Evolutionary conservation across 495 filamentous ascomycete species (phyloP).

Genomic region (Sporormia fimetaria): DNA sequence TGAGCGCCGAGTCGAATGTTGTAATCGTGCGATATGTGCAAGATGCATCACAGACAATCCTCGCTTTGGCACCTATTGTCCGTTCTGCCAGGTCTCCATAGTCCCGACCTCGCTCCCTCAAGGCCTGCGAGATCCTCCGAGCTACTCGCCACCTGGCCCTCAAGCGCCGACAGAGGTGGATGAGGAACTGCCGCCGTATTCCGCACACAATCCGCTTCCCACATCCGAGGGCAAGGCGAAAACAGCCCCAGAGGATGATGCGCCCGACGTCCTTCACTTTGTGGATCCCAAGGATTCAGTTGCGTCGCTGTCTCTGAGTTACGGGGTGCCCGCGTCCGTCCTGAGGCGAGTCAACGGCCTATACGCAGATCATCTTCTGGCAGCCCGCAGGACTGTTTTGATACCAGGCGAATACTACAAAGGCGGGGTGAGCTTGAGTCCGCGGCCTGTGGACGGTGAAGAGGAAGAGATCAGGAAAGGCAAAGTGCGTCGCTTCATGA

Average conservation of each 20-base stretch:
- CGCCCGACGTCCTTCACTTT: constrained; percentile 56
- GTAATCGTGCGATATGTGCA: constrained; percentile 54
- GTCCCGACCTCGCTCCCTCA: constrained; percentile 43
- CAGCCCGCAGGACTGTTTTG: constrained; percentile 51
- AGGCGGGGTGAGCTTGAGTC: constrained; percentile 50
- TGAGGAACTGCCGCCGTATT: constrained; percentile 30
- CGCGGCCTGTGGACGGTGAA: constrained; percentile 54
- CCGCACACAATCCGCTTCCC: constrained; percentile 24
- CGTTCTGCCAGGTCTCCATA: constrained; percentile 45
- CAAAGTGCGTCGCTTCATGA: constrained; percentile 60
- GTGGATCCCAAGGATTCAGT: constrained; percentile 54
- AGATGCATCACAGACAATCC: constrained; percentile 55
- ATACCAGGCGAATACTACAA: constrained; percentile 58
- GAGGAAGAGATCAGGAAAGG: constrained; percentile 54
- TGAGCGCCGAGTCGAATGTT: constrained; percentile 49
- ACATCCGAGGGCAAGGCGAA: constrained; percentile 26
- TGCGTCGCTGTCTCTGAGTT: constrained; percentile 52
- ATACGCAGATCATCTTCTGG: constrained; percentile 51
- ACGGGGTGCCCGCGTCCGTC: constrained; percentile 46
- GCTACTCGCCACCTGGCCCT: constrained; percentile 40
- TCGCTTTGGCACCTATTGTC: constrained; percentile 61
- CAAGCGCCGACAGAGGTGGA: constrained; percentile 9
- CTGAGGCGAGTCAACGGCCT: constrained; percentile 53
- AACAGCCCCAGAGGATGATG: constrained; percentile 21
- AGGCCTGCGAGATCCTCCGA: constrained; percentile 46